Evolutionary conservation across 768 basidiomycete species (phyloP).

Genomic region (Collybiopsis confluens): DNA sequence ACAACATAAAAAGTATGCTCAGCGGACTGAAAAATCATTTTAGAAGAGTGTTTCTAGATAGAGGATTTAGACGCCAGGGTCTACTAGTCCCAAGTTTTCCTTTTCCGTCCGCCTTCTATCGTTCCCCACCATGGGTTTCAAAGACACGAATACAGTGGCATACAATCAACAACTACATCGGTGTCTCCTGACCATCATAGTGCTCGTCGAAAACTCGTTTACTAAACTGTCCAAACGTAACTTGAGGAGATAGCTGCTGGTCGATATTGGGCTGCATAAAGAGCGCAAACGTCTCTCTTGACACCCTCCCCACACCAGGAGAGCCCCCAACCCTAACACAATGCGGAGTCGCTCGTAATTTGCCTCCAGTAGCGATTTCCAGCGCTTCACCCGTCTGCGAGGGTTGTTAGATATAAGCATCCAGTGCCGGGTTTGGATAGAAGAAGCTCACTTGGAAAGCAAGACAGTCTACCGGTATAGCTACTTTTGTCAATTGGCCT

Average conservation of each 20-base stretch:
- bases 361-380: conserved; percentile 78
- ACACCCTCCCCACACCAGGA: conserved; percentile 43
- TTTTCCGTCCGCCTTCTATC: too few species aligned
- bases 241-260: conserved; percentile 59
- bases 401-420: not conserved
- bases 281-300: conserved; percentile 84
- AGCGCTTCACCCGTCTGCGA: conserved; percentile 88
- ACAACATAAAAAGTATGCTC: too few species aligned
- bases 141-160: too few species aligned
- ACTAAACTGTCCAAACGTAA: conserved; percentile 90
- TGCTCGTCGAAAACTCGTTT: conserved; percentile 70
- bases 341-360: conserved; percentile 88
- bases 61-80: too few species aligned
- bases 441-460: conserved; percentile 57
- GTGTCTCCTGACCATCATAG: too few species aligned
- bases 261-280: conserved; percentile 89
- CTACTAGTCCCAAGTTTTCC: too few species aligned
- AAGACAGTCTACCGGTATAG: conserved; percentile 79
- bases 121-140: too few species aligned
- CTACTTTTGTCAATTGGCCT: conserved; percentile 73
- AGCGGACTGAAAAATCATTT: too few species aligned
- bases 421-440: not conserved
- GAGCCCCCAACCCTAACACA: conserved; percentile 76
- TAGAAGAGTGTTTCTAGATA: too few species aligned
- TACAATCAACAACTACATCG: too few species aligned